Evolutionary conservation across 1,139 yeast genomes (phyloP), one percentile per base, ranked within the genome.

Genomic region (Blastobotrys proliferans): DNA sequence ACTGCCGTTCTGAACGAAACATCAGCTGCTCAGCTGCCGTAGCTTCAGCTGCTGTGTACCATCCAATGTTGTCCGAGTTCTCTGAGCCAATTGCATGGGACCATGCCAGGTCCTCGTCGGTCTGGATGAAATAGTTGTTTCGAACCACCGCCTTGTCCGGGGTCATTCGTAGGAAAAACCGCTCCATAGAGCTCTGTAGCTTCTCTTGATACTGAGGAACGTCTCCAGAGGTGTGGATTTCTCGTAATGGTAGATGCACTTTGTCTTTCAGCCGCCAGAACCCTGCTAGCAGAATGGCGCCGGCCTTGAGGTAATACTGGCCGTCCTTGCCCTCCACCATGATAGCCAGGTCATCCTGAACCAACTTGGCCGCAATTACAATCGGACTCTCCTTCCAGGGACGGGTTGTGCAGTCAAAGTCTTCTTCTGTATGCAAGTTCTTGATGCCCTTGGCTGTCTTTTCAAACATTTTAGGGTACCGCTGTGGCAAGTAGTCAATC

Each of bases 211-310:
- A 81, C 10, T 74, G 73, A 0, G 87, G 87, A 22, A 81, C 80
- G 0, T 86, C 86, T 14, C 64, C 72, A 8, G 74, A 64, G 18
- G 79, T 74, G 57, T 81, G 86, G 50, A 81, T 79, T 27, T 68
- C 69, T 14, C 41, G 16, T 17, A 41, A 19, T 9, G 44, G 44
- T 22, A 41, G 20, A 25, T 41, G 19, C 16, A 41, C 19, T 57
- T 79, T 79, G 52, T 79, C 83, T 47, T 66, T 70, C 38, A 79
- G 67, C 55, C 82, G 69, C 84, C 84, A 79, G 59, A 84, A 84
- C 0, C 92, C 94, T 2, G 84, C 80, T 0, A 94, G 88, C 63
- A 82, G 83, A 2, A 81, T 75, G 0, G 77, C 67, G 0, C 85
- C 86, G 1, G 77, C 83, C 49, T 81, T 73, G 55, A 81, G 70